Percentiles rank a stretch among this genome's conserved stretches.
These are phyloP conservation scores for Suillus cothurnatus DNA, from an alignment of 768 basidiomycete genomes.

Conservation along the genomic window DNA sequence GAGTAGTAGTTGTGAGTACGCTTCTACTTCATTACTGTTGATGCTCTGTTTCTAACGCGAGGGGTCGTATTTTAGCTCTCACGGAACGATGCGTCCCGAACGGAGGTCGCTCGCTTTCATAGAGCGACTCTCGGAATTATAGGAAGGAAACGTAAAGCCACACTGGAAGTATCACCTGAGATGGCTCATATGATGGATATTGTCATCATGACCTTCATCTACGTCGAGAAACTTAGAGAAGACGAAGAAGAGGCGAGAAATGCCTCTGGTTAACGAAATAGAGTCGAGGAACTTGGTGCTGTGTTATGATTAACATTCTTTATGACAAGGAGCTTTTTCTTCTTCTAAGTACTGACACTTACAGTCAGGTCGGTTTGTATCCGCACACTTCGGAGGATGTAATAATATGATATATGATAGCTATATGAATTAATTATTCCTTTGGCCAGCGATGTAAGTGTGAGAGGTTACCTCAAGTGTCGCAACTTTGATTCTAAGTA, in stretches of 20 bases:
- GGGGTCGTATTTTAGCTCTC: slow-evolving; percentile 8
- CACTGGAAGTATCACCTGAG: slow-evolving; percentile 13
- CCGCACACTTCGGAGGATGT: neutral
- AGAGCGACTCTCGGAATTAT: slow-evolving; percentile 13
- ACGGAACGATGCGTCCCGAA: slow-evolving; percentile 15
- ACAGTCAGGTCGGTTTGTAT: neutral
- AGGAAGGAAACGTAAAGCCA: slow-evolving; percentile 10
- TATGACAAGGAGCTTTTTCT: neutral
- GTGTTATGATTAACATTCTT: neutral
- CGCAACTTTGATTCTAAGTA: neutral
- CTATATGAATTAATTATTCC: neutral
- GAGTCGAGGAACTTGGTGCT: neutral
- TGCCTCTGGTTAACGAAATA: neutral
- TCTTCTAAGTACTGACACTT: neutral
- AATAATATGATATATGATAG: neutral
- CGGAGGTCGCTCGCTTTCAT: slow-evolving; percentile 26
- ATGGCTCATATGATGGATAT: slow-evolving; percentile 13
- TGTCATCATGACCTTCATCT: slow-evolving; percentile 19
- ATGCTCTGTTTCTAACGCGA: neutral
- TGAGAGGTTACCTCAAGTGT: neutral
- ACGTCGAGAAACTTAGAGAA: slow-evolving; percentile 17
- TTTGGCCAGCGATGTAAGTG: neutral
- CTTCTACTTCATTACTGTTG: neutral
- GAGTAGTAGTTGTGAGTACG: slow-evolving; percentile 2
- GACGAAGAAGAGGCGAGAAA: neutral